Conservation (phyloP, 1,284 basidiomycete species). For the Ceratobasidium sp. region DNA sequence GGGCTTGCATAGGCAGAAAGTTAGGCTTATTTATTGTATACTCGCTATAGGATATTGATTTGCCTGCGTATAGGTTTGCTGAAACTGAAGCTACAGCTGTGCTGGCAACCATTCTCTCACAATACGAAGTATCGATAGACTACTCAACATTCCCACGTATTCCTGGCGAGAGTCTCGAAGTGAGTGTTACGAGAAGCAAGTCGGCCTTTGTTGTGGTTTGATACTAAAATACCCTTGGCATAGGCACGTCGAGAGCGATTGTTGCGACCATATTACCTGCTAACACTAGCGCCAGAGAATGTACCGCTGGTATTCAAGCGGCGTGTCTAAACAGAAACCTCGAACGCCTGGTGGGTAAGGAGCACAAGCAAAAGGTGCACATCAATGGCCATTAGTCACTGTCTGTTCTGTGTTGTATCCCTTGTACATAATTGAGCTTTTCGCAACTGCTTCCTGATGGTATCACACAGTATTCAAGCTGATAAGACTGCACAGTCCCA, state of each 20-base stretch:
- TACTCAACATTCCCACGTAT: slow-evolving; percentile 31
- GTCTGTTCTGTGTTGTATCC: too few species aligned
- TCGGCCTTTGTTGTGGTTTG: not conserved
- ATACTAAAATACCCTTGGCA: not conserved
- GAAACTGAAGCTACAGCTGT: slow-evolving; percentile 44
- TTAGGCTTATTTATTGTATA: not conserved
- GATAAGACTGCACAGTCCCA: too few species aligned
- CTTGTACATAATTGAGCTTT: too few species aligned
- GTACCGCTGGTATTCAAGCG: slow-evolving; percentile 46
- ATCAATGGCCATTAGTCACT: too few species aligned
- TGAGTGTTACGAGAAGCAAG: slow-evolving; percentile 15
- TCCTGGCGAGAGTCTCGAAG: slow-evolving; percentile 25
- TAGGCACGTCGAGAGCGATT: slow-evolving; percentile 40
- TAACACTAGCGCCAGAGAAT: slow-evolving; percentile 39
- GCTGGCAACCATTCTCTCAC: slow-evolving; percentile 22
- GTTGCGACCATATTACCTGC: slow-evolving; percentile 25
- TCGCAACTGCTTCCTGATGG: too few species aligned
- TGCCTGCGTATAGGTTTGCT: slow-evolving; percentile 26
- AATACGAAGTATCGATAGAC: slow-evolving; percentile 41
- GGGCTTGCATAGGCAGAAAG: slow-evolving; percentile 44
- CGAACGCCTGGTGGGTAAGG: too few species aligned
- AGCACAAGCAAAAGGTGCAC: too few species aligned
- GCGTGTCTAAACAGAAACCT: too few species aligned
- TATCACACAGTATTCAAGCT: too few species aligned
- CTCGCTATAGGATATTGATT: not conserved